Conservation (phyloP, 1,284 basidiomycete species). For the Ustilago vetiveriae region DNA sequence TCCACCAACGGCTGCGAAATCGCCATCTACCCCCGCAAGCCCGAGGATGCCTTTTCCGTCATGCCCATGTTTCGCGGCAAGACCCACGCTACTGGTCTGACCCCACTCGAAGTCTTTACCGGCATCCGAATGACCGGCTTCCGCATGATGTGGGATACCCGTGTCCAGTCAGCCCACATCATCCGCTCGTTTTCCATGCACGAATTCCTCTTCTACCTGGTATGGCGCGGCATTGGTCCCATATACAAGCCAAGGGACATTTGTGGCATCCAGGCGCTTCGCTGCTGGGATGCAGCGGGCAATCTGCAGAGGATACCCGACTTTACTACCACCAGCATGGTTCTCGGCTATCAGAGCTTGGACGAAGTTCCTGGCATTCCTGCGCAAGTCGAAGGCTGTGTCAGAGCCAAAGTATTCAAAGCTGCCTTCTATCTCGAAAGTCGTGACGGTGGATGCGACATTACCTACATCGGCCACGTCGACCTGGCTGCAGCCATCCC, state of each 20-base stretch:
- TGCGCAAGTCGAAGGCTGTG: slow-evolving; percentile 38
- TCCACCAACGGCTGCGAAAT: slow-evolving; percentile 22
- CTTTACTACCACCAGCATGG: slow-evolving; percentile 35
- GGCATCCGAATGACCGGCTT: slow-evolving; percentile 50
- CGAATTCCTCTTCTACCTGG: slow-evolving; percentile 56
- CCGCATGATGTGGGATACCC: slow-evolving; percentile 54
- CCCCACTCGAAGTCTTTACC: slow-evolving; percentile 49
- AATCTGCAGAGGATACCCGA: slow-evolving; percentile 28
- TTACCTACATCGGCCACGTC: slow-evolving; percentile 50
- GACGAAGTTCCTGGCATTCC: slow-evolving; percentile 42
- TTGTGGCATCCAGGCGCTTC: slow-evolving; percentile 41
- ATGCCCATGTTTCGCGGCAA: slow-evolving; percentile 51
- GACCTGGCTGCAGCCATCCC: slow-evolving; percentile 42
- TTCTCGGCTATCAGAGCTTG: slow-evolving; percentile 41
- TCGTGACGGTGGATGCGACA: slow-evolving; percentile 35
- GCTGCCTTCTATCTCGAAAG: slow-evolving; percentile 50
- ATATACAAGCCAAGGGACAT: slow-evolving; percentile 52
- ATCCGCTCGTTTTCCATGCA: slow-evolving; percentile 44
- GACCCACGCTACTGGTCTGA: slow-evolving; percentile 24
- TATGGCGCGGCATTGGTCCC: slow-evolving; percentile 52
- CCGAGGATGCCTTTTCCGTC: slow-evolving; percentile 30
- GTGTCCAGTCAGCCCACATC: slow-evolving; percentile 50
- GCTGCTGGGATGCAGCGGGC: slow-evolving; percentile 41
- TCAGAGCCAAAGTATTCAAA: slow-evolving; percentile 40
- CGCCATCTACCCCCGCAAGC: slow-evolving; percentile 27